phyloP scores from a whole-genome alignment of 1,284 basidiomycete genomes.

The Rhodofomes roseus region DNA sequence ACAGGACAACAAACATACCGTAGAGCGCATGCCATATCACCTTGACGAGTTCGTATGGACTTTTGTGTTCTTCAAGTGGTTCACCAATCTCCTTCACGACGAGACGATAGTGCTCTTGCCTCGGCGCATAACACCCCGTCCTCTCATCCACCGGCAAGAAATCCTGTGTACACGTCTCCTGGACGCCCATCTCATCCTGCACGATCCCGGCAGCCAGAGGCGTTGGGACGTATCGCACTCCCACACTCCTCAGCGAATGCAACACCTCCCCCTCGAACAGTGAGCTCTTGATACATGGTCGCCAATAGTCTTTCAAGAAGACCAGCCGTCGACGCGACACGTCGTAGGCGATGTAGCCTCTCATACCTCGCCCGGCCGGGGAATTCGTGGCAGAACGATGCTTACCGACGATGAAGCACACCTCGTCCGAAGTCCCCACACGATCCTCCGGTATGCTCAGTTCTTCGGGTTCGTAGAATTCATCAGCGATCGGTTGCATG shows the following conservation, averaged over 20 bases:
- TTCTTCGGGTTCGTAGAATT: background rate
- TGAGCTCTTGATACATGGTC: background rate
- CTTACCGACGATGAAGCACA: background rate
- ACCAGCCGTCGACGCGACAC: background rate
- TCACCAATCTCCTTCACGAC: conserved; percentile 7
- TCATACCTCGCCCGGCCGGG: background rate
- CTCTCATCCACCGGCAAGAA: background rate
- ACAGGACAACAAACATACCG: background rate
- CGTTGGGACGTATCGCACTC: conserved; percentile 1
- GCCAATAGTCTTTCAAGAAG: conserved; percentile 3
- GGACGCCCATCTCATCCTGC: background rate
- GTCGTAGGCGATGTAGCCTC: background rate
- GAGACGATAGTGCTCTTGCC: conserved; percentile 4
- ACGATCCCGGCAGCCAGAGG: conserved; percentile 4
- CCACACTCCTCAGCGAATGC: background rate
- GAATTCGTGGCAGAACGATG: background rate
- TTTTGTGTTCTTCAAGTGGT: conserved; percentile 3
- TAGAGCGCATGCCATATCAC: background rate
- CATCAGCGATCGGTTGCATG: background rate
- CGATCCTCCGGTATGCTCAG: no score
- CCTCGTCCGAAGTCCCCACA: no score
- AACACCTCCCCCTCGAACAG: background rate
- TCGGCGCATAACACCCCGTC: background rate
- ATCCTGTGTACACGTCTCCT: background rate
- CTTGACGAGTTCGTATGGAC: background rate